Base-by-base conservation (phyloP, 805 yeast genomes). In the Myxozyma kluyveri region DNA sequence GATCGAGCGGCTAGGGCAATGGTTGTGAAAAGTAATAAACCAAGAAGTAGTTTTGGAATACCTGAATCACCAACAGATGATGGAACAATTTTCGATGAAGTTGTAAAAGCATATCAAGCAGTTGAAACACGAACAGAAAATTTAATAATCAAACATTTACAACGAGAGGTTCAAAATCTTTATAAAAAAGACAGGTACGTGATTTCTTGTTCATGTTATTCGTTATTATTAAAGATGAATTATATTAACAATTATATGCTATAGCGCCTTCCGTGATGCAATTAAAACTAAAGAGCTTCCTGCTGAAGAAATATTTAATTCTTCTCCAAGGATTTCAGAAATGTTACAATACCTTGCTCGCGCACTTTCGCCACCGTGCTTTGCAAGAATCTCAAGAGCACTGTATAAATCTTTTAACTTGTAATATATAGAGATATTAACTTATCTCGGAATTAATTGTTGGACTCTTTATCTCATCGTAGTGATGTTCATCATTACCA, bases 61-160 rank as follows among this genome's bases (percentile, higher is more conserved):
- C 65, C 64, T 3, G 57, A 49, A 5, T 33, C 51, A 9, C 26
- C 41, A 24, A 64, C 53, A 31, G 63, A 61, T 32, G 67, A 66
- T 38, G 64, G 69, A 10, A 72, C 79, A 2, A 70, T 76, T 42
- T 76, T 76, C 56, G 75, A 74, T 46, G 73, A 75, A 21, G 72
- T 75, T 21, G 71, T 71, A 19, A 59, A 56, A 3, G 72, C 73
- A 1, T 76, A 75, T 54, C 52, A 64, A 17, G 67, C 65, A 5
- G 55, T 76, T 22, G 54, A 66, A 33, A 47, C 51, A 2, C 62
- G 67, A 33, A 67, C 72, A 1, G 63, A 65, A 3, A 56, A 59
- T 10, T 62, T 67, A 24, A 55, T 74, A 10, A 57, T 55, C 4
- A 58, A 54, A 7, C 67, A 70, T 46, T 61, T 75, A 29, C 52